These are phyloP conservation scores for Albizia julibrissin DNA, from an alignment of 306 rosid genomes.

Conservation along the genomic window DNA sequence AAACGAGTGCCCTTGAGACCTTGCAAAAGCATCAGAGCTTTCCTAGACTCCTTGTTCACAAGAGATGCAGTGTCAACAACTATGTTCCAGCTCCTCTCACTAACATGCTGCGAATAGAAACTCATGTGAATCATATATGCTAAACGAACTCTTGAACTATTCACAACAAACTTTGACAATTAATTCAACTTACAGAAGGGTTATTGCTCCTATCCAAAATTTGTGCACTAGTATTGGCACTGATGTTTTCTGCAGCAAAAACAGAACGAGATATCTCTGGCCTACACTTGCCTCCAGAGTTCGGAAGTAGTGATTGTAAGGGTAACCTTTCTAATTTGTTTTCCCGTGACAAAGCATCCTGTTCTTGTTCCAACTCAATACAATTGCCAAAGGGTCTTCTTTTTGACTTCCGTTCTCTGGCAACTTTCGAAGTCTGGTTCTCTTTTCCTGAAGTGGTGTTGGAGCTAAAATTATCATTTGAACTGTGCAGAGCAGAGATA, in stretches of 20 bases:
- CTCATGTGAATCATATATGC: slow-evolving; percentile 15
- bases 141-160: slow-evolving; percentile 26
- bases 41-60: slow-evolving; percentile 81
- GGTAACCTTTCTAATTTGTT: slow-evolving; percentile 54
- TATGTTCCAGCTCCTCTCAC: slow-evolving; percentile 64
- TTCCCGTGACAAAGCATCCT: slow-evolving; percentile 34
- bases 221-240: slow-evolving; percentile 31
- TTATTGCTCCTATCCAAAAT: slow-evolving; percentile 31
- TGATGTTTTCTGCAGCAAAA: slow-evolving; percentile 42
- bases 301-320: slow-evolving; percentile 50
- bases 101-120: slow-evolving; percentile 47
- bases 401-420: slow-evolving; percentile 38
- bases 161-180: slow-evolving; percentile 25
- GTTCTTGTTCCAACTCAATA: slow-evolving; percentile 36
- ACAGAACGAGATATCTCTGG: slow-evolving; percentile 35
- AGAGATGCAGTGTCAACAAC: slow-evolving; percentile 73
- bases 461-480: slow-evolving; percentile 36
- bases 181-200: slow-evolving; percentile 44
- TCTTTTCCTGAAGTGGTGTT: slow-evolving; percentile 46
- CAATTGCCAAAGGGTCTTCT: slow-evolving; percentile 41
- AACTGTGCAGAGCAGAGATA: slow-evolving; percentile 28
- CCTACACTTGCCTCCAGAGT: slow-evolving; percentile 37
- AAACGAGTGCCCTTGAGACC: slow-evolving; percentile 80
- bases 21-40: slow-evolving; percentile 73
- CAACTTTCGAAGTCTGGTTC: slow-evolving; percentile 46